A percentile compares a stretch with the other conserved stretches of the same genome.
These are phyloP conservation scores for Aspergillus sclerotiicarbonarius DNA, from an alignment of 495 filamentous ascomycete species.

Conservation along the genomic window DNA sequence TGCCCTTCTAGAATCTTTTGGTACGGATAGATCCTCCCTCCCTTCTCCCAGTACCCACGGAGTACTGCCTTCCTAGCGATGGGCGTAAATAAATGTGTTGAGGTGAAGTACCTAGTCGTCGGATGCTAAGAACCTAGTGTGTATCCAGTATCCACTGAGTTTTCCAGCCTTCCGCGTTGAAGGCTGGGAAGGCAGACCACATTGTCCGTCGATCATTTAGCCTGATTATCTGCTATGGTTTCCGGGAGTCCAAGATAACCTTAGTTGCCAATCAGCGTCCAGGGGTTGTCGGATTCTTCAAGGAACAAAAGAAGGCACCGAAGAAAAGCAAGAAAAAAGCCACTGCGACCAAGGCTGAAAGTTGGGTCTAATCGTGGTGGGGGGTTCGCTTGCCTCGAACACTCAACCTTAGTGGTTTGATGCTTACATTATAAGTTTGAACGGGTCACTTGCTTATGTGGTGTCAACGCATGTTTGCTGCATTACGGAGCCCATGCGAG, in stretches of 20 bases:
- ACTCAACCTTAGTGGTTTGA: background rate
- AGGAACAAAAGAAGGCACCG: slow-evolving; percentile 10
- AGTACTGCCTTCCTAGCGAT: background rate
- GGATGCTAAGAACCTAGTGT: background rate
- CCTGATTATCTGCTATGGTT: background rate
- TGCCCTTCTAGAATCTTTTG: background rate
- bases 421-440: background rate
- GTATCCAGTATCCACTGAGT: background rate
- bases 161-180: background rate
- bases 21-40: background rate
- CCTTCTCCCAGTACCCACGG: background rate
- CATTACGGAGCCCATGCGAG: background rate
- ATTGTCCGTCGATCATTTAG: background rate
- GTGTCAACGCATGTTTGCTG: background rate
- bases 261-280: background rate
- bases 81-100: background rate
- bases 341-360: slow-evolving; percentile 5
- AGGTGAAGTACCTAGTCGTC: background rate
- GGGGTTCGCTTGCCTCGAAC: background rate
- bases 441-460: background rate
- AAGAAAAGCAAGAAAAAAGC: slow-evolving; percentile 8
- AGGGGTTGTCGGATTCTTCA: background rate
- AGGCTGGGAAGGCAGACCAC: background rate
- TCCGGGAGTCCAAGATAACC: background rate
- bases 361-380: slow-evolving; percentile 4